Percentiles rank a stretch among this genome's conserved stretches.
phyloP scores from a whole-genome alignment of 2,329 filamentous ascomycete genomes.

The Ampelomyces quisqualis region DNA sequence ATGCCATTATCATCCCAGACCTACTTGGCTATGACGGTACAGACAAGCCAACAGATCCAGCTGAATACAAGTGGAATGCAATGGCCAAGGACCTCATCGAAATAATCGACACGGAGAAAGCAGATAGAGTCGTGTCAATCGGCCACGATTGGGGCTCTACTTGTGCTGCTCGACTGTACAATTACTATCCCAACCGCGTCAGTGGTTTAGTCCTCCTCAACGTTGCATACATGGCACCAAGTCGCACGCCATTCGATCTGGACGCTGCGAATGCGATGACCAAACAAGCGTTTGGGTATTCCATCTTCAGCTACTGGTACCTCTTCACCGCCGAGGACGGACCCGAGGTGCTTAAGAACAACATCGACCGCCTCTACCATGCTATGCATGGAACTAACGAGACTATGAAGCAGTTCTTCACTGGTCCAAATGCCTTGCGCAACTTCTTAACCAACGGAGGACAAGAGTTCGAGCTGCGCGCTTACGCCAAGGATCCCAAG shows the following conservation, averaged over 20 bases:
- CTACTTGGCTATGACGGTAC: conserved; percentile 44
- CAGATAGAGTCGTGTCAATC: conserved; percentile 41
- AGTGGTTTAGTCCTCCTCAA: conserved; percentile 48
- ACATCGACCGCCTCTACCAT: conserved; percentile 45
- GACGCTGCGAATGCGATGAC: conserved; percentile 37
- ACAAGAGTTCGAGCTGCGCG: conserved; percentile 17
- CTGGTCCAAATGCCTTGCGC: conserved; percentile 40
- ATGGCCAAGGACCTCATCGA: conserved; percentile 30
- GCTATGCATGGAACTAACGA: conserved; percentile 36
- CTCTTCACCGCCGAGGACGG: conserved; percentile 48
- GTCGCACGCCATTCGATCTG: conserved; percentile 40
- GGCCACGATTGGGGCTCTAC: conserved; percentile 55
- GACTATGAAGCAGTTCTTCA: conserved; percentile 44
- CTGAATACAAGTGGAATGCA: conserved; percentile 22
- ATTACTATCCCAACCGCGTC: conserved; percentile 46
- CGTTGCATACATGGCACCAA: conserved; percentile 46
- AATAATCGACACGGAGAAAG: conserved; percentile 29
- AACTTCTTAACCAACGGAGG: conserved; percentile 20
- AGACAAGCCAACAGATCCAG: conserved; percentile 33
- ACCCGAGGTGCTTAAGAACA: conserved; percentile 40
- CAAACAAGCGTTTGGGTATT: conserved; percentile 41
- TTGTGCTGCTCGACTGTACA: conserved; percentile 46
- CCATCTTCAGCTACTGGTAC: conserved; percentile 49
- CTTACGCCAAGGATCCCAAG: conserved; percentile 37
- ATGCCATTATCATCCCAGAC: conserved; percentile 45